phyloP scores from a whole-genome alignment of 106 monocot species.

The Acorus gramineus region DNA sequence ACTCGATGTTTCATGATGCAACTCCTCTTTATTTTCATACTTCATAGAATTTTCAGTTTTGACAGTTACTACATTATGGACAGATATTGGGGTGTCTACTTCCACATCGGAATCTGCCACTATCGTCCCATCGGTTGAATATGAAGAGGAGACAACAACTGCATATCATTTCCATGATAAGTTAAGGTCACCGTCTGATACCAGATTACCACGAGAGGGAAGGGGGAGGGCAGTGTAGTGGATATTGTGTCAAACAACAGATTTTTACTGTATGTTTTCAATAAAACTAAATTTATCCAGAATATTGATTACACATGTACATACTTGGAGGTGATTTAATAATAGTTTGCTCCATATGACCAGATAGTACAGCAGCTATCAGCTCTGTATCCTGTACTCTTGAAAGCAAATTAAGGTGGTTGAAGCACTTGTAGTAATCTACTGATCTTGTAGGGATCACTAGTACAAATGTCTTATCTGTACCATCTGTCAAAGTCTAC shows the following conservation, averaged over 20 bases:
- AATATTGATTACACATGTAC: slow-evolving; percentile 3
- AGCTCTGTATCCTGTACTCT: slow-evolving; percentile 57
- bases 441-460: slow-evolving; percentile 45
- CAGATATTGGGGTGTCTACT: slow-evolving; percentile 58
- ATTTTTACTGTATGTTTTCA: too few species aligned
- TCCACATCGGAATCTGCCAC: slow-evolving; percentile 91
- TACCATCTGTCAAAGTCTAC: slow-evolving; percentile 48
- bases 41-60: slow-evolving; percentile 22
- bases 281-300: too few species aligned
- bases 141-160: slow-evolving; percentile 76
- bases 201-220: too few species aligned
- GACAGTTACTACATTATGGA: slow-evolving; percentile 3
- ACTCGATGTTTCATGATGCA: neutral
- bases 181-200: too few species aligned
- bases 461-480: slow-evolving; percentile 28
- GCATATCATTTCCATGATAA: slow-evolving; percentile 6
- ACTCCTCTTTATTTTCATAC: slow-evolving; percentile 6
- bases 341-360: slow-evolving; percentile 43
- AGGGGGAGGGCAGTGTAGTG: neutral
- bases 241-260: neutral
- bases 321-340: slow-evolving; percentile 53
- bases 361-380: slow-evolving; percentile 63
- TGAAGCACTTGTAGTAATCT: slow-evolving; percentile 26
- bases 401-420: slow-evolving; percentile 34
- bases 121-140: slow-evolving; percentile 92